Percentiles rank a stretch among this genome's conserved stretches.
Conservation (phyloP, 768 basidiomycete genomes). For the Lactarius pseudohatsudake region DNA sequence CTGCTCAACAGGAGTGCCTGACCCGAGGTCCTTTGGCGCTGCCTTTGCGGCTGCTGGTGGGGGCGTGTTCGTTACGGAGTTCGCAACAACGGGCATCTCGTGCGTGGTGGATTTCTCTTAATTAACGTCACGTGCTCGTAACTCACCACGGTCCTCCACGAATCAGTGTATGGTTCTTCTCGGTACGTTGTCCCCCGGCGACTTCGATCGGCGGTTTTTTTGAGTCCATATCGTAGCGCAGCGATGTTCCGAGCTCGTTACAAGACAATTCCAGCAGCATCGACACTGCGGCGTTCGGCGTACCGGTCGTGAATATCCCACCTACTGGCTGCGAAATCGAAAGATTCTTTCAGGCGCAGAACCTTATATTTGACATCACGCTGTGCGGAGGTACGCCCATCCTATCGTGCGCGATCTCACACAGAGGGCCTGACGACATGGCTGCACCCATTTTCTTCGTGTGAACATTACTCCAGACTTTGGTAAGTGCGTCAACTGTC, state of each 20-base stretch:
- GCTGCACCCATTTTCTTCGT: neutral
- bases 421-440: conserved; percentile 23
- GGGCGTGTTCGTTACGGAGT: conserved; percentile 75
- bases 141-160: neutral
- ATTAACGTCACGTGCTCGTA: neutral
- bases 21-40: conserved; percentile 57
- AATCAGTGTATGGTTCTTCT: conserved; percentile 63
- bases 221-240: conserved; percentile 34
- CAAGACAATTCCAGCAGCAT: conserved; percentile 50
- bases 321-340: conserved; percentile 52
- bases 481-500: conserved; percentile 7
- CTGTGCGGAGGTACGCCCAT: conserved; percentile 55
- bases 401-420: neutral
- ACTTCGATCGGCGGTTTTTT: conserved; percentile 6
- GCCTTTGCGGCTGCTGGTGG: conserved; percentile 66
- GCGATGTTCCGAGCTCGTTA: conserved; percentile 48
- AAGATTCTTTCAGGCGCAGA: conserved; percentile 58
- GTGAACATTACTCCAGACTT: conserved; percentile 10
- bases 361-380: conserved; percentile 73
- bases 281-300: conserved; percentile 58
- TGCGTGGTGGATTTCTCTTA: conserved; percentile 36
- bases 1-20: conserved; percentile 60
- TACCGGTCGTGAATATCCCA: conserved; percentile 70
- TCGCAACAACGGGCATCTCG: conserved; percentile 64
- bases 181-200: conserved; percentile 36